These are phyloP conservation scores for Fusarium sp. DNA, from an alignment of 2,329 filamentous ascomycete species.

Conservation along the genomic window DNA sequence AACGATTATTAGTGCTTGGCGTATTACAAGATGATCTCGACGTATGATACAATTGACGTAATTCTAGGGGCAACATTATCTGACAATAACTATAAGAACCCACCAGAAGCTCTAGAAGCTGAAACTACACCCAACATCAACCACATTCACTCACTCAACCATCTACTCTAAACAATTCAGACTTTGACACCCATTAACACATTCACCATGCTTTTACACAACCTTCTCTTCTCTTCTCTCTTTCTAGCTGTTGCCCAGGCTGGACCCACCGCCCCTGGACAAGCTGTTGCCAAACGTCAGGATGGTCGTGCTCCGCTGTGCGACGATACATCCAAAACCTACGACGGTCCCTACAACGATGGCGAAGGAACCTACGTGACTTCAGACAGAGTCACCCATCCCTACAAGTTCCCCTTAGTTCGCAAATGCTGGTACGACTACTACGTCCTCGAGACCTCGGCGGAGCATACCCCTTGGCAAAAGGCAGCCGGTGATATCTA, in stretches of 20 bases:
- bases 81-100: not conserved
- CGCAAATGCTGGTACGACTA: constrained; percentile 29
- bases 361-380: constrained; percentile 13
- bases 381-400: constrained; percentile 10
- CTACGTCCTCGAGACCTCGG: constrained; percentile 13
- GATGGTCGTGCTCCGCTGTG: not conserved
- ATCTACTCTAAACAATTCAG: rapidly evolving
- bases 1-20: not conserved
- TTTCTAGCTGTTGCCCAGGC: not conserved
- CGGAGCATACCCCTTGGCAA: constrained; percentile 14
- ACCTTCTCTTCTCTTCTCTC: not conserved
- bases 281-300: not conserved
- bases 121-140: not conserved
- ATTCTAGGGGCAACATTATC: not conserved
- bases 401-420: constrained; percentile 19
- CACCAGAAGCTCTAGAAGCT: rapidly evolving
- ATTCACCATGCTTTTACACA: not conserved
- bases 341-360: constrained; percentile 10
- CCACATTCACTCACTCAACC: rapidly evolving
- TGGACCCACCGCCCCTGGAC: not conserved
- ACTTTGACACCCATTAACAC: too few species aligned
- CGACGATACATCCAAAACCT: not conserved
- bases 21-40: not conserved
- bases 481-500: constrained; percentile 16
- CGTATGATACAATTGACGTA: too few species aligned